Evolutionary conservation across 345 rosid species (phyloP).

Genomic region (Cardamine resedifolia): DNA sequence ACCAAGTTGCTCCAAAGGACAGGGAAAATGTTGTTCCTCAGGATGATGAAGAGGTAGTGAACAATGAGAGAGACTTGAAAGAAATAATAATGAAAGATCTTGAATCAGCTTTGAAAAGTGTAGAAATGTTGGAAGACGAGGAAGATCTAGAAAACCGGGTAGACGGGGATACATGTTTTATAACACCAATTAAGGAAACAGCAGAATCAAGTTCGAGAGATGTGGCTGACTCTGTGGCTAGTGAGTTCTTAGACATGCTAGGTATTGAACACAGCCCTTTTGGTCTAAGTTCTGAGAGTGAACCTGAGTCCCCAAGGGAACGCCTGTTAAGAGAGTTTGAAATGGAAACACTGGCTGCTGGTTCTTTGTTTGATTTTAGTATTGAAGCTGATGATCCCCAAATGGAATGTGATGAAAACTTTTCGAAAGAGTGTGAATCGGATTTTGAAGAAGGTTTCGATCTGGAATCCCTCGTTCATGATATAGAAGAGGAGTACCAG

Average conservation of each 20-base stretch:
- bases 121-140: conserved; percentile 66
- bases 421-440: conserved; percentile 38
- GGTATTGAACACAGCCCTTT: conserved; percentile 77
- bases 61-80: conserved; percentile 49
- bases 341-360: conserved; percentile 63
- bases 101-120: conserved; percentile 64
- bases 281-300: conserved; percentile 69
- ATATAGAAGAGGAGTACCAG: conserved; percentile 60
- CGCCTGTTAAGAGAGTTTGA: conserved; percentile 84
- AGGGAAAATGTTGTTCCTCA: conserved; percentile 24
- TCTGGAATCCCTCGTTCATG: conserved; percentile 51
- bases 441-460: conserved; percentile 51
- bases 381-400: conserved; percentile 42
- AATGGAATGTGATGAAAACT: conserved; percentile 43
- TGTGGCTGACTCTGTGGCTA: conserved; percentile 62
- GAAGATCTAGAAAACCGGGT: conserved; percentile 46
- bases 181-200: conserved; percentile 40
- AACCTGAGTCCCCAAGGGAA: conserved; percentile 96
- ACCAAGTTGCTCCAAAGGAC: conserved; percentile 35
- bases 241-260: conserved; percentile 81
- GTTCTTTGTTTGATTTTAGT: conserved; percentile 63
- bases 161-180: conserved; percentile 35
- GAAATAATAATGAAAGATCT: conserved; percentile 72
- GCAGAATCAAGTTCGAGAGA: conserved; percentile 56
- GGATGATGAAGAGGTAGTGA: conserved; percentile 37